Base-by-base conservation (phyloP, 2,329 filamentous ascomycete genomes). In the Monilinia vaccinii-corymbosi region DNA sequence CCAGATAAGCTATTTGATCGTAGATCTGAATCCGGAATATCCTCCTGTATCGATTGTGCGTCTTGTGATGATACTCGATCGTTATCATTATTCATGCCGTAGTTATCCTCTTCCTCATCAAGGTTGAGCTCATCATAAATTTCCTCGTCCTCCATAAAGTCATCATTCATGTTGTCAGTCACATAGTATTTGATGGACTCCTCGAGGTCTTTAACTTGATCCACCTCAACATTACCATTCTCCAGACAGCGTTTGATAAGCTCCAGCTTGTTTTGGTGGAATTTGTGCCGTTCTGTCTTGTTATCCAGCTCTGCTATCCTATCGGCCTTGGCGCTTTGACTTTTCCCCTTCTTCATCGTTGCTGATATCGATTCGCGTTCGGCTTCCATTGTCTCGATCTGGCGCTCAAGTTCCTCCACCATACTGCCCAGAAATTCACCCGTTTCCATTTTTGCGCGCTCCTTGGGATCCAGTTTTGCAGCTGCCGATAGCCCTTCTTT, bases 161-260 rank as follows among this genome's bases (percentile, higher is more conserved):
- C 93, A 49, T 89, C 82, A 66, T 89, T 91, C 76, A 88, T 85
- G 67, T 91, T 91, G 72, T 94, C 91, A 58, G 92, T 86, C 52
- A 97, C 91, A 73, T 97, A 99, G 76, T 97, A 97, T 69, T 87
- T 87, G 73, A 99, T 97, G 72, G 85, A 87, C 67, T 97, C 93
- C 73, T 97, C 90, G 58, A 97, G 78, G 2, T 94, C 89, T 65
- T 84, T 87, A 67, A 99, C 92, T 72, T 94, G 86, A 6, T 92
- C 89, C 23, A 87, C 82, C 61, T 97, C 93, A 66, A 97, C 83
- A 64, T 87, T 90, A 60, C 91, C 93, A 71, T 99, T 99, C 72
- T 97, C 92, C 66, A 99, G 77, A 32, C 91, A 89, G 67, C 94
- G 85, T 69, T 93, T 84, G 70, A 97, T 85, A 61, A 97, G 80